Base-by-base conservation (phyloP, 1,284 basidiomycete species). In the Cryptococcus wingfieldii region DNA sequence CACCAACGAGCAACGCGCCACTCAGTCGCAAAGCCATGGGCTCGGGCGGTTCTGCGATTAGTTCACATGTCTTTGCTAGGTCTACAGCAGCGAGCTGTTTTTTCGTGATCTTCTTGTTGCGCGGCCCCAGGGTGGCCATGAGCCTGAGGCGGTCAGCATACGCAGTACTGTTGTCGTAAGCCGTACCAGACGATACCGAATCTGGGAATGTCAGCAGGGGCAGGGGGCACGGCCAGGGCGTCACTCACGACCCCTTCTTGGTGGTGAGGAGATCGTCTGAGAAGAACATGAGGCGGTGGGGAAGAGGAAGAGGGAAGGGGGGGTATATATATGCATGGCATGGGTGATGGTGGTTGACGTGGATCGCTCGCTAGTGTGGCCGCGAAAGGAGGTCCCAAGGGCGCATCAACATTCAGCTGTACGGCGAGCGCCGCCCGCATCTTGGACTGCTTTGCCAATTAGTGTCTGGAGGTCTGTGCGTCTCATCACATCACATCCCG, bases 1-100 rank as follows among this genome's bases (percentile, higher is more conserved):
- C 90, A 6, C 90, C 90, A 54, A 92, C 85, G 79, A 94, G 85
- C 38, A 94, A 76, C 68, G 89, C 89, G 57, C 89, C 90, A 12
- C 89, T 90, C 54, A 93, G 78, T 47, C 90, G 81, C 53, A 94
- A 78, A 1, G 90, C 89, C 43, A 94, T 80, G 39, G 90, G 90
- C 65, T 93, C 90, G n/a, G 81, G 77, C 7, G 90, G 90, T 63
- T 87, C 80, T 37, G 83, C 82, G 54, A 94, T 91, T 46, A 90
- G 80, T 44, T 81, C 83, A 69, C 90, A 94, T 68, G 92, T 75
- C 68, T 86, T 83, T 39, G 83, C 72, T 39, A 94, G 90, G 73
- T 93, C 86, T 42, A 89, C 87, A 14, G 83, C 84, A 60, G 88
- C 78, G 25, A 93, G 86, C 51, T 87, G 88, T 60, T 86, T 85